phyloP scores from a whole-genome alignment of 768 basidiomycete genomes.

The Daedaleopsis sinensis region DNA sequence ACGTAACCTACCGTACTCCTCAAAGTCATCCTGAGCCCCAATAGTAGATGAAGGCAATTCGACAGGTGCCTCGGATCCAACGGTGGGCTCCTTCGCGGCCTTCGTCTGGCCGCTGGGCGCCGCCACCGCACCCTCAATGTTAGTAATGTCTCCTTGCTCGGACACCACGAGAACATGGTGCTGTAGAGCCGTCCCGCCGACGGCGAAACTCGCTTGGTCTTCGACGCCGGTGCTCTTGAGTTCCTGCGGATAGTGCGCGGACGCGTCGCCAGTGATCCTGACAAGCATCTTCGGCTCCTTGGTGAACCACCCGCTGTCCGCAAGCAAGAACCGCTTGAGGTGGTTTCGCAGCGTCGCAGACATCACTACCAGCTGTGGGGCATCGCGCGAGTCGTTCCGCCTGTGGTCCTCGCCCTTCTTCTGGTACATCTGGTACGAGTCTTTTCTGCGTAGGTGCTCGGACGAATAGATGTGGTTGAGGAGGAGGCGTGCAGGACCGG shows the following conservation, averaged over 20 bases:
- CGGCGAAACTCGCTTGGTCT: slow-evolving; percentile 8
- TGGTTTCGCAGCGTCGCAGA: slow-evolving; percentile 71
- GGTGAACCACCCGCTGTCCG: slow-evolving; percentile 61
- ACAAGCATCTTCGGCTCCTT: slow-evolving; percentile 15
- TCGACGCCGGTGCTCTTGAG: slow-evolving; percentile 1
- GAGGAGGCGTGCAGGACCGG: slow-evolving; percentile 59
- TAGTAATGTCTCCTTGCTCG: slow-evolving; percentile 51
- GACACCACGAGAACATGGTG: slow-evolving; percentile 70
- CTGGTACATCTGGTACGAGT: background rate
- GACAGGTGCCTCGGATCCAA: slow-evolving; percentile 11
- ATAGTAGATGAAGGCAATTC: background rate
- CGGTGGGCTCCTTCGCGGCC: background rate
- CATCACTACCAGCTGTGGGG: slow-evolving; percentile 65
- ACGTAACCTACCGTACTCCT: slow-evolving; percentile 7
- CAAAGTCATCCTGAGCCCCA: slow-evolving; percentile 8
- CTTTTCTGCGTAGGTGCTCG: background rate
- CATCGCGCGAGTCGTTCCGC: background rate
- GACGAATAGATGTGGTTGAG: slow-evolving; percentile 56
- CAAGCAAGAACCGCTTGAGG: slow-evolving; percentile 54
- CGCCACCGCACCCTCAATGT: slow-evolving; percentile 51
- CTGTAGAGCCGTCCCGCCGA: slow-evolving; percentile 23
- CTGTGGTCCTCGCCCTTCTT: background rate
- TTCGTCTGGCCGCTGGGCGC: background rate
- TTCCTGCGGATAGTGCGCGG: slow-evolving; percentile 6
- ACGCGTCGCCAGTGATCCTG: slow-evolving; percentile 24